These are phyloP conservation scores for Mucor ambiguus DNA, from an alignment of 371 early-diverging fungal species.

Conservation along the genomic window DNA sequence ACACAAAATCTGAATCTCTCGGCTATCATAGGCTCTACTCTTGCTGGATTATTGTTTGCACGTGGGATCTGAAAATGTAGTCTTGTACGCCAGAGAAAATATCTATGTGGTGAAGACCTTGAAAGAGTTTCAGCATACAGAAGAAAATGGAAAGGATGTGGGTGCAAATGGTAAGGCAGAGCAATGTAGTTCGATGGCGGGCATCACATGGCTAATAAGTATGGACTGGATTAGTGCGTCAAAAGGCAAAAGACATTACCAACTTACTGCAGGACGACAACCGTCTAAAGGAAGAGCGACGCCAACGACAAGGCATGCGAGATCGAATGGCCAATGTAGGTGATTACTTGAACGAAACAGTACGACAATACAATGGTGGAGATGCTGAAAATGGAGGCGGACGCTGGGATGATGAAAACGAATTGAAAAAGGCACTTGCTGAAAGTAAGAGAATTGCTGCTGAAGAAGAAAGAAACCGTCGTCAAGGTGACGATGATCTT, in stretches of 20 bases:
- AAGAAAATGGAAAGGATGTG: constrained; percentile 88
- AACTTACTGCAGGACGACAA: constrained; percentile 77
- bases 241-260: constrained; percentile 90
- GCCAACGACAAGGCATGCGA: constrained; percentile 38
- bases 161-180: constrained; percentile 72
- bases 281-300: constrained; percentile 69
- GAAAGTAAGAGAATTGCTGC: constrained; percentile 46
- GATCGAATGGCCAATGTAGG: constrained; percentile 46
- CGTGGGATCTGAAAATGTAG: constrained; percentile 84
- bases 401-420: constrained; percentile 37
- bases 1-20: neutral
- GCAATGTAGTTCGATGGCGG: neutral
- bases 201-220: neutral
- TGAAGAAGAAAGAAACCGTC: constrained; percentile 36
- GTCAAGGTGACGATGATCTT: constrained; percentile 45
- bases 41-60: constrained; percentile 74
- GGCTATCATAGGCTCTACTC: constrained; percentile 40
- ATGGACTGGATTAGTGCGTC: constrained; percentile 47
- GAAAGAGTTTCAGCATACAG: constrained; percentile 92
- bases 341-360: constrained; percentile 74
- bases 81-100: constrained; percentile 84
- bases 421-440: constrained; percentile 36
- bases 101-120: constrained; percentile 90
- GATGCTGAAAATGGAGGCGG: constrained; percentile 3
- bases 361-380: constrained; percentile 23